phyloP scores from a whole-genome alignment of 225 moss, liverwort and hornwort species.

The Marchantia polymorpha region DNA sequence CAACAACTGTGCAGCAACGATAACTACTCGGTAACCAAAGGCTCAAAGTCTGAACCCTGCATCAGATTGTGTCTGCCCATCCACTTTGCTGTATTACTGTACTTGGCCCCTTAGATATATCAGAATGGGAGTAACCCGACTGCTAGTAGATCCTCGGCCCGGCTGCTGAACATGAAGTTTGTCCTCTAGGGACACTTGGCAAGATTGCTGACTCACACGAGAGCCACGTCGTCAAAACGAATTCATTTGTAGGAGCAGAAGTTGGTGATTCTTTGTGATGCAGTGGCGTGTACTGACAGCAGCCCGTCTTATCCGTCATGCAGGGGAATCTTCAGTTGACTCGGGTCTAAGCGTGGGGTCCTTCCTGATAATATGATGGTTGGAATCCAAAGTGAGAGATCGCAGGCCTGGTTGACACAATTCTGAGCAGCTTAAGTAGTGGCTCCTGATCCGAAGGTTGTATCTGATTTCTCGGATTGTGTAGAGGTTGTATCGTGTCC shows the following conservation, averaged over 20 bases:
- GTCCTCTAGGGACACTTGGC: not conserved
- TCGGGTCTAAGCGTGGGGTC: not conserved
- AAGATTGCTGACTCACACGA: not conserved
- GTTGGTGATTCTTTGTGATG: not conserved
- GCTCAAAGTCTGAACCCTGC: no score
- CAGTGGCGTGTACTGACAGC: constrained; percentile 1
- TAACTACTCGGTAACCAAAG: no score
- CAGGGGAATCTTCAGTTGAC: not conserved
- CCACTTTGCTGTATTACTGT: no score
- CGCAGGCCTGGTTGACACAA: no score
- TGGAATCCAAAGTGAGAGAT: no score
- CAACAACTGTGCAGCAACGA: no score
- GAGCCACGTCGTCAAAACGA: not conserved
- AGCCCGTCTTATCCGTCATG: constrained; percentile 2
- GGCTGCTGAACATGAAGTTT: no score
- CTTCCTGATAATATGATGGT: not conserved
- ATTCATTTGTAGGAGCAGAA: not conserved
- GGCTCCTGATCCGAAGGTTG: not conserved
- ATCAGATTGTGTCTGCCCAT: no score
- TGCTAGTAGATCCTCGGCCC: no score
- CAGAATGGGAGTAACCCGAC: no score
- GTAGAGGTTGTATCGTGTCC: constrained; percentile 1
- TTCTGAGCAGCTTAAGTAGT: not conserved
- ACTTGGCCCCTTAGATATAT: no score
- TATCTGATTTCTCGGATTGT: not conserved